Conservation (phyloP, 2,329 filamentous ascomycete species). For the Fusarium redolens region DNA sequence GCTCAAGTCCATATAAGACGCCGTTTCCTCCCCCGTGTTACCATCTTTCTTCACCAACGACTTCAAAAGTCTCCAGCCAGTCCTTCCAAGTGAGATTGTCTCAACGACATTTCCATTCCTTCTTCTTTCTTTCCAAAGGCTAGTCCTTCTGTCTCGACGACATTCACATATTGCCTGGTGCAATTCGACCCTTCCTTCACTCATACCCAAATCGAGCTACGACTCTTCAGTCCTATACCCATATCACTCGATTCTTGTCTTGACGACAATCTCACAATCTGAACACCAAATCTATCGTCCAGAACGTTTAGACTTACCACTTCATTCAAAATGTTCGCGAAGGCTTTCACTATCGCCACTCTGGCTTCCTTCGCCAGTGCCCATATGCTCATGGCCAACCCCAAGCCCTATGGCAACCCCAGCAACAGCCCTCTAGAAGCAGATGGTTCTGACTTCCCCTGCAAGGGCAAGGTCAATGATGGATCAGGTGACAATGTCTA, state of each 20-base stretch:
- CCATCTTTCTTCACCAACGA: slow-evolving; percentile 36
- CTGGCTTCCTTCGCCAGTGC: slow-evolving; percentile 71
- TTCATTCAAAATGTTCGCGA: slow-evolving; percentile 62
- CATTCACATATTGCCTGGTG: slow-evolving; percentile 43
- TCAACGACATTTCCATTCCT: slow-evolving; percentile 45
- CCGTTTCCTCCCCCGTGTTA: slow-evolving; percentile 18
- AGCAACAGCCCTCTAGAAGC: slow-evolving; percentile 73
- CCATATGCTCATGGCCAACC: slow-evolving; percentile 80
- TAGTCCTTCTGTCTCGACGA: slow-evolving; percentile 42
- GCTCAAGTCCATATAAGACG: slow-evolving; percentile 42
- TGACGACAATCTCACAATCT: slow-evolving; percentile 43
- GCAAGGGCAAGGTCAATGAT: slow-evolving; percentile 70
- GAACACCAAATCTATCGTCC: slow-evolving; percentile 45
- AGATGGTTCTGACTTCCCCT: slow-evolving; percentile 79
- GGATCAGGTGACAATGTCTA: slow-evolving; percentile 68
- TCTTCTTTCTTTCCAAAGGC: slow-evolving; percentile 43
- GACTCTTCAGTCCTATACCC: slow-evolving; percentile 37
- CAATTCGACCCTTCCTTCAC: slow-evolving; percentile 43
- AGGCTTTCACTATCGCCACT: slow-evolving; percentile 63
- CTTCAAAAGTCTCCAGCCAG: slow-evolving; percentile 44
- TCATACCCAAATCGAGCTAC: slow-evolving; percentile 32
- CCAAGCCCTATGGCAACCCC: slow-evolving; percentile 68
- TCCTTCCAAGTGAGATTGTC: slow-evolving; percentile 47
- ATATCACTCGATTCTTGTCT: slow-evolving; percentile 44
- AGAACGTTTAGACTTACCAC: slow-evolving; percentile 45